These are phyloP conservation scores for Wickerhamomyces tratensis DNA, from an alignment of 805 yeast genomes.

Conservation along the genomic window DNA sequence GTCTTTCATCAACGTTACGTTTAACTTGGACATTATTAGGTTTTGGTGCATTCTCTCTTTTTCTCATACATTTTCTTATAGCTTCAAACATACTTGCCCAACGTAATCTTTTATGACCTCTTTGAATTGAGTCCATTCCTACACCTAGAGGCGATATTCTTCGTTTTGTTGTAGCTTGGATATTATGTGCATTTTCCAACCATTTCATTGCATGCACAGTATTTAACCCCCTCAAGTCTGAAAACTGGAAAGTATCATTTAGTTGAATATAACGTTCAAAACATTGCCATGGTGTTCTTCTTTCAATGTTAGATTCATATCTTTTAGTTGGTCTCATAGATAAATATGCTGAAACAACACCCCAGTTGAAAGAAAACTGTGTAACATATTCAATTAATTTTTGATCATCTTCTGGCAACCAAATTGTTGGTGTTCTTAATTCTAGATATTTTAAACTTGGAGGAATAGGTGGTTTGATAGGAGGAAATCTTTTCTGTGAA, in stretches of 20 bases:
- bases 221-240: constrained; percentile 81
- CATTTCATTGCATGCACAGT: constrained; percentile 81
- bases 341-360: constrained; percentile 74
- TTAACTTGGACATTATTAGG: constrained; percentile 40
- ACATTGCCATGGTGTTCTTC: constrained; percentile 98
- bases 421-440: constrained; percentile 82
- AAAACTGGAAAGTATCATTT: constrained; percentile 77
- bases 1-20: constrained; percentile 29
- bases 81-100: constrained; percentile 99
- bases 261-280: constrained; percentile 93
- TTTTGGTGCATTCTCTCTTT: constrained; percentile 69
- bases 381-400: constrained; percentile 71
- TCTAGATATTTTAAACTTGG: constrained; percentile 78
- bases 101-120: constrained; percentile 84
- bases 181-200: constrained; percentile 85
- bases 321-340: constrained; percentile 55
- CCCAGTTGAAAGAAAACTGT: constrained; percentile 90
- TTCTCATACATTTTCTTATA: constrained; percentile 79
- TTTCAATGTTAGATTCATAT: constrained; percentile 80
- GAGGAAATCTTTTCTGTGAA: constrained; percentile 42
- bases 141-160: constrained; percentile 89
- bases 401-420: constrained; percentile 93
- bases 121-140: constrained; percentile 83
- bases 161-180: constrained; percentile 80
- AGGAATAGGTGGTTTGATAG: constrained; percentile 80